phyloP scores from a whole-genome alignment of 2,329 filamentous ascomycete genomes.

The Ascochyta fabae region DNA sequence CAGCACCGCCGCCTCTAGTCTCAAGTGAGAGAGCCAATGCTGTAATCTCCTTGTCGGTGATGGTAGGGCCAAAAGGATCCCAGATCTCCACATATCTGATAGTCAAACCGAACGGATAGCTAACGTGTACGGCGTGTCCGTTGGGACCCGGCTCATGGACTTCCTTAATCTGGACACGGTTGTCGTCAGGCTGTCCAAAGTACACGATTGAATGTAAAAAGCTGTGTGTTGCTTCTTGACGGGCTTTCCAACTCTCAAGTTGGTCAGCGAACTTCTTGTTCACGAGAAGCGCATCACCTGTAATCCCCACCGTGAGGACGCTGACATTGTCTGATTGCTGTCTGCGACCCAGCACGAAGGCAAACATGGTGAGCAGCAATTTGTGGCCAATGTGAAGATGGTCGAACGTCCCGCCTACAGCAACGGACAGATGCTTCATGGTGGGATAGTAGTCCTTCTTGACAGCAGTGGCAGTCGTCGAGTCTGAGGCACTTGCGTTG shows the following conservation, averaged over 20 bases:
- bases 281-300: slow-evolving; percentile 81
- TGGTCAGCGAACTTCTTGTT: slow-evolving; percentile 88
- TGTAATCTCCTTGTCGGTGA: slow-evolving; percentile 78
- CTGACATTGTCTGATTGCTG: slow-evolving; percentile 45
- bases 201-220: slow-evolving; percentile 72
- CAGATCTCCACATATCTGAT: slow-evolving; percentile 85
- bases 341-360: slow-evolving; percentile 66
- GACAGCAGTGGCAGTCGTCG: slow-evolving; percentile 17
- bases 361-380: slow-evolving; percentile 87
- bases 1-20: slow-evolving; percentile 80
- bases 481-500: neutral
- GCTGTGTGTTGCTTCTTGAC: slow-evolving; percentile 71
- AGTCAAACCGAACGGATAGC: slow-evolving; percentile 67
- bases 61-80: slow-evolving; percentile 89
- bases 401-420: slow-evolving; percentile 93
- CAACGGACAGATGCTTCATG: slow-evolving; percentile 67
- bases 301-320: slow-evolving; percentile 81
- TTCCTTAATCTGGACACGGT: slow-evolving; percentile 53
- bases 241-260: slow-evolving; percentile 79
- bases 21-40: slow-evolving; percentile 87
- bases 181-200: slow-evolving; percentile 59
- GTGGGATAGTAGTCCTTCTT: slow-evolving; percentile 9
- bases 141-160: slow-evolving; percentile 55
- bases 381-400: slow-evolving; percentile 96
- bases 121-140: slow-evolving; percentile 61